A percentile compares a stretch with the other conserved stretches of the same genome.
Conservation (phyloP, 148 eudicot species). For the Rhododendron henanense region DNA sequence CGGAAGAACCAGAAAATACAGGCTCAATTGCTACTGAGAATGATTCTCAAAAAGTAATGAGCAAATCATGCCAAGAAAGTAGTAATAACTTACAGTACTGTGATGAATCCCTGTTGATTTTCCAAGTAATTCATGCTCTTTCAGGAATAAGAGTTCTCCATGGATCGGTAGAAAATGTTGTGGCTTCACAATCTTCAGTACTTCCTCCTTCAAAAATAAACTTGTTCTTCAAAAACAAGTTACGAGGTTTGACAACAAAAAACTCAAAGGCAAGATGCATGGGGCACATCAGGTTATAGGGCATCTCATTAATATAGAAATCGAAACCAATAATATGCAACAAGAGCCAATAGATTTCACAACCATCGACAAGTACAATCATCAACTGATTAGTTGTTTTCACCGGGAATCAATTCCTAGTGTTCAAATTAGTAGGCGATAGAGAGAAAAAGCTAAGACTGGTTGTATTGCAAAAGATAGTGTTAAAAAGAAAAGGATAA, state of each 20-base stretch:
- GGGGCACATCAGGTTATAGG: not conserved
- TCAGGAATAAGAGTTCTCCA: slow-evolving; percentile 90
- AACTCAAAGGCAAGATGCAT: not conserved
- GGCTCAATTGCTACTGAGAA: not conserved
- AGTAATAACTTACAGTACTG: slow-evolving; percentile 65
- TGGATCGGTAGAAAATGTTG: slow-evolving; percentile 97
- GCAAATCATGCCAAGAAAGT: not conserved
- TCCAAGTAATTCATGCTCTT: slow-evolving; percentile 95
- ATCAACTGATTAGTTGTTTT: not conserved
- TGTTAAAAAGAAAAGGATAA: not conserved
- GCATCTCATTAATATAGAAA: not conserved
- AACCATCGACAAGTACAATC: not conserved
- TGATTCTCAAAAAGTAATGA: not conserved
- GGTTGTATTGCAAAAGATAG: not conserved
- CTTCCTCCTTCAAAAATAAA: slow-evolving; percentile 66
- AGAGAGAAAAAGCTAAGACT: not conserved
- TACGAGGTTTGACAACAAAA: not conserved
- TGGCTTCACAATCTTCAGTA: slow-evolving; percentile 90
- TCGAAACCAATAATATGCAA: not conserved
- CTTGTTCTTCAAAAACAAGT: not conserved
- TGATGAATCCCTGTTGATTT: slow-evolving; percentile 85
- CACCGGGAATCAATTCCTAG: too few relatives aligned
- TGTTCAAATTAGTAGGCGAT: not conserved
- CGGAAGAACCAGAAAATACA: not conserved
- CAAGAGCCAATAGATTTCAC: not conserved